A percentile compares a stretch with the other conserved stretches of the same genome.
phyloP scores from a whole-genome alignment of 345 rosid genomes.

The Combretum micranthum region DNA sequence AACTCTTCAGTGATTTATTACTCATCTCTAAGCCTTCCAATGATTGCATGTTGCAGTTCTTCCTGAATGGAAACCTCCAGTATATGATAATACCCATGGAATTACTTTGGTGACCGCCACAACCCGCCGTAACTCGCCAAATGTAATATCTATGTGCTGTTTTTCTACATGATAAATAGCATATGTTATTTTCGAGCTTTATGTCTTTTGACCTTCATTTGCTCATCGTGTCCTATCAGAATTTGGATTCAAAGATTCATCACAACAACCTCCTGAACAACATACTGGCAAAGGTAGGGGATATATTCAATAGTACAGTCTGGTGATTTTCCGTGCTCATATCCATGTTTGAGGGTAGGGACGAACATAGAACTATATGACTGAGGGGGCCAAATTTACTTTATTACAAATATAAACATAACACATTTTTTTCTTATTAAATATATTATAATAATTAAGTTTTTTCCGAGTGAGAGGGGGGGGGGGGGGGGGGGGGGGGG shows the following conservation, averaged over 20 bases:
- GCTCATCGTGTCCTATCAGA: conserved; percentile 29
- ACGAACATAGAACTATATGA: too few relatives aligned
- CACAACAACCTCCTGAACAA: conserved; percentile 93
- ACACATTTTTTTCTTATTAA: too few relatives aligned
- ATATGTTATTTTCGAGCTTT: not conserved
- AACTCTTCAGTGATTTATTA: conserved; percentile 1
- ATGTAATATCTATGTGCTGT: conserved; percentile 30
- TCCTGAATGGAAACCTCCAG: conserved; percentile 96
- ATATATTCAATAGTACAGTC: not conserved
- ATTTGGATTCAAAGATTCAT: conserved; percentile 91
- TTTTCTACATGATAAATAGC: not conserved
- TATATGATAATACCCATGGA: conserved; percentile 77
- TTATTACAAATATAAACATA: too few relatives aligned
- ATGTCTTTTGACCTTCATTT: conserved; percentile 2
- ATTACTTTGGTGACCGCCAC: conserved; percentile 78
- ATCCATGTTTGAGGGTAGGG: too few relatives aligned
- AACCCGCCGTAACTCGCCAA: conserved; percentile 93
- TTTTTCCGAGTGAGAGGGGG: too few relatives aligned
- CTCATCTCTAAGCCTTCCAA: conserved; percentile 3
- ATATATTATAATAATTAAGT: too few relatives aligned
- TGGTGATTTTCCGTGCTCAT: conserved; percentile 2
- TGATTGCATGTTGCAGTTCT: conserved; percentile 47
- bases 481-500: too few relatives aligned
- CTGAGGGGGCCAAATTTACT: too few relatives aligned
- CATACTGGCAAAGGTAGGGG: conserved; percentile 80